Evolutionary conservation across 371 early-diverging fungal species (phyloP).

Genomic region (Umbelopsis sp.): DNA sequence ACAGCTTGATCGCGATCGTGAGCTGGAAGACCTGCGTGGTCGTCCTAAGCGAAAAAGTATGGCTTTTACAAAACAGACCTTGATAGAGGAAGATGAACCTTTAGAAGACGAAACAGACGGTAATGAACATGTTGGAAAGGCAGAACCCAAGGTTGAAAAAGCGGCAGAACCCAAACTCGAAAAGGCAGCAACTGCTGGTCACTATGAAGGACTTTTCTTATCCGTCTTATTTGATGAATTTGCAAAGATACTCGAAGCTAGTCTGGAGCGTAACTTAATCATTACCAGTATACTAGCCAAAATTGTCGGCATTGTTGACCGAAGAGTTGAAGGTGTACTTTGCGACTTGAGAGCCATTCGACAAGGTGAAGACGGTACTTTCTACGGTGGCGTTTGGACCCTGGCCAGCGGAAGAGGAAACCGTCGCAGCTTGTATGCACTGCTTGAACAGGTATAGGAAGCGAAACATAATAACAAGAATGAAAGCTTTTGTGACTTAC

Average conservation of each 20-base stretch:
- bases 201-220: slow-evolving; percentile 52
- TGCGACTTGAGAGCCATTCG: slow-evolving; percentile 55
- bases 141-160: slow-evolving; percentile 19
- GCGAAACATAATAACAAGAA: not conserved
- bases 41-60: slow-evolving; percentile 42
- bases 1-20: slow-evolving; percentile 39
- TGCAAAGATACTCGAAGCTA: slow-evolving; percentile 44
- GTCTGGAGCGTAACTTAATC: slow-evolving; percentile 51
- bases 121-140: slow-evolving; percentile 9
- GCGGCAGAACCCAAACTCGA: slow-evolving; percentile 17
- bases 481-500: no score
- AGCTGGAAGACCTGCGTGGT: slow-evolving; percentile 47
- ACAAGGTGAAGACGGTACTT: slow-evolving; percentile 45
- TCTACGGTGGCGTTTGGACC: slow-evolving; percentile 54
- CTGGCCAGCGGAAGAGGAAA: slow-evolving; percentile 40
- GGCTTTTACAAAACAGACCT: not conserved
- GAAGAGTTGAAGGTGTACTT: slow-evolving; percentile 52
- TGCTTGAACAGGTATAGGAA: slow-evolving; percentile 41
- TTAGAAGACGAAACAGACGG: slow-evolving; percentile 18
- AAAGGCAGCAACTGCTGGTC: slow-evolving; percentile 21
- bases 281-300: slow-evolving; percentile 55
- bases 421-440: slow-evolving; percentile 46
- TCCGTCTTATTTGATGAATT: slow-evolving; percentile 51
- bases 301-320: slow-evolving; percentile 51
- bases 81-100: slow-evolving; percentile 22